Evolutionary conservation across 176 grass and related monocot genomes (phyloP).

Genomic region (Pontederia crassipes): DNA sequence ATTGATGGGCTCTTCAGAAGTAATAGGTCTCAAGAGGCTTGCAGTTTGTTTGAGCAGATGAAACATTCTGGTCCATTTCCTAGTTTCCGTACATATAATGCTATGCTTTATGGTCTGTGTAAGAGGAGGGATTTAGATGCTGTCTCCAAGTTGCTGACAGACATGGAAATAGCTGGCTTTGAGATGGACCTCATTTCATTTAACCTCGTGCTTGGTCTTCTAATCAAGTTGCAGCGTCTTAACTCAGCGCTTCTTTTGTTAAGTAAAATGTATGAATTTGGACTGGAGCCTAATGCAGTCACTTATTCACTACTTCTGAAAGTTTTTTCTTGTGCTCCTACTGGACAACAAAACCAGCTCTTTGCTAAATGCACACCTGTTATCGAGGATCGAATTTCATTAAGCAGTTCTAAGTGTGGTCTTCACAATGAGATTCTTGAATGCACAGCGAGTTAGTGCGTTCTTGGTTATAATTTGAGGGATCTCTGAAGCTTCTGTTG

Average conservation of each 20-base stretch:
- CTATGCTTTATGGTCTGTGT: conserved; percentile 70
- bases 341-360: conserved; percentile 18
- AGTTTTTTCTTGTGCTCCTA: conserved; percentile 13
- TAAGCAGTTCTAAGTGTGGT: no score
- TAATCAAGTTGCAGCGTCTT: conserved; percentile 39
- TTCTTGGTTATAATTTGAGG: no score
- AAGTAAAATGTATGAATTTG: conserved; percentile 52
- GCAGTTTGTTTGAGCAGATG: conserved; percentile 65
- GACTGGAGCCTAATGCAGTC: conserved; percentile 38
- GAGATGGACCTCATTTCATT: conserved; percentile 62
- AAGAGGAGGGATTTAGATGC: conserved; percentile 45
- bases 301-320: conserved; percentile 41
- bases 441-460: no score
- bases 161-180: conserved; percentile 54
- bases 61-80: conserved; percentile 49
- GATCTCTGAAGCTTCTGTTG: no score
- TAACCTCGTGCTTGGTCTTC: conserved; percentile 51
- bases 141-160: conserved; percentile 40
- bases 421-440: no score
- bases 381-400: no score
- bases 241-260: conserved; percentile 33
- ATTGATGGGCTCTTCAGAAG: conserved; percentile 55
- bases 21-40: conserved; percentile 48
- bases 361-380: neutral
- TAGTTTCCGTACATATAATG: conserved; percentile 64